Base-by-base conservation (phyloP, 768 basidiomycete species). In the Tulasnella sp. region DNA sequence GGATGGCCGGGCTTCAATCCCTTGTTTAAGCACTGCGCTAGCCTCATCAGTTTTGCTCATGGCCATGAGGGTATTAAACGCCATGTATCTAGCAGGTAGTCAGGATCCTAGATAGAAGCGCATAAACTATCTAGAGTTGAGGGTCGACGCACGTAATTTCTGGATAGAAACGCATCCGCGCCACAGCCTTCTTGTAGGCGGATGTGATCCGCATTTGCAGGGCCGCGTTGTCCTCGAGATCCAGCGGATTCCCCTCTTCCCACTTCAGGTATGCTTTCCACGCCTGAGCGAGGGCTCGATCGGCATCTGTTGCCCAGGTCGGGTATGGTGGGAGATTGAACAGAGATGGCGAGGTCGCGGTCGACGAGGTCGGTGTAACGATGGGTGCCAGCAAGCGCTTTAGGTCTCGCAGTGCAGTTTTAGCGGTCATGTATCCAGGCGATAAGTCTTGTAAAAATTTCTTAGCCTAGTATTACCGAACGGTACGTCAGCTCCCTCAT, bases 191-290 rank as follows among this genome's bases (percentile, higher is more conserved):
- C 64, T 85, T 79, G 69, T 96, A 91, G 19, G 89, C 88, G 47
- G 84, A 82, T 66, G 84, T 82, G 10, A 98, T 76, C 24, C 96
- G 78, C 4, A 75, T 77, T 50, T 84, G 76, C 41, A 96, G 71
- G 7, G 78, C 77, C 1, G 75, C 71, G 62, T 79, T 78, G 65
- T 95, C 91, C 67, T 94, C 91, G 42, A 98, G 81, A 70, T 92
- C 90, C 54, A 97, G 78, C 0, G 93, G 95, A 68, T 99, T 97
- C 64, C 78, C 79, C 70, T 95, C 90, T 71, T 99, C 95, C 88
- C 88, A 97, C 66, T 92, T 92, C 38, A 98, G 73, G 69, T 97
- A 98, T 0, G 79, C 76, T 67, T 90, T 89, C 96, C 96, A 99
- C 24, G 81, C 80, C 23, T 83, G 81, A n/a, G 92, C 81, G 27